A percentile compares a stretch with the other conserved stretches of the same genome.
phyloP scores from a whole-genome alignment of 305 asterid genomes.

The Coffea humblotiana region DNA sequence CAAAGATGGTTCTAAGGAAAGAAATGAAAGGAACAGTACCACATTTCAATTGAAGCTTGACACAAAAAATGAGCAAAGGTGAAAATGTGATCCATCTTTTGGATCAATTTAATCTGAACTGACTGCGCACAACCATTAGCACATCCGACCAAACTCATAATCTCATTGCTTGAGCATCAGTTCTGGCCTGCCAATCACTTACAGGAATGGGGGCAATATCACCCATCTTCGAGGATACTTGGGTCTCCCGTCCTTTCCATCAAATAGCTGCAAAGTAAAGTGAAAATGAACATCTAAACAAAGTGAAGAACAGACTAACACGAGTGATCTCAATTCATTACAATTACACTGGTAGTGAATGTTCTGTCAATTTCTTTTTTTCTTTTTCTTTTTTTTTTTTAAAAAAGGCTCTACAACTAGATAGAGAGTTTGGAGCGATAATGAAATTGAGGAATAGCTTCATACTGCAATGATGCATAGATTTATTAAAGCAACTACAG shows the following conservation, averaged over 20 bases:
- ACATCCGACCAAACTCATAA: not conserved
- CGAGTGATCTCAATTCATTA: not conserved
- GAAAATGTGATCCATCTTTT: not conserved
- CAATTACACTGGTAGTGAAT: not conserved
- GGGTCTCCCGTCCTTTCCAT: constrained; percentile 88
- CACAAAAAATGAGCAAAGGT: constrained; percentile 5
- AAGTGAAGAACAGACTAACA: not conserved
- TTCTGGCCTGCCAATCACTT: constrained; percentile 16
- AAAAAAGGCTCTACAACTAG: not conserved
- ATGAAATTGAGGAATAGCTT: not conserved
- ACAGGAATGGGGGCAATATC: constrained; percentile 91
- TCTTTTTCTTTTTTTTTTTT: too few relatives aligned
- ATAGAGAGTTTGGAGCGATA: not conserved
- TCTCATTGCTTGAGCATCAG: not conserved
- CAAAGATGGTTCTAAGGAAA: not conserved
- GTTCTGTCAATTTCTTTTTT: not conserved
- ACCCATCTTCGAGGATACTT: constrained; percentile 97
- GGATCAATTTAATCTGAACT: not conserved
- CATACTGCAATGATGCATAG: not conserved
- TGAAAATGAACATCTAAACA: constrained; percentile 17
- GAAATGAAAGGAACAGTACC: not conserved
- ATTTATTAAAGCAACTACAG: not conserved
- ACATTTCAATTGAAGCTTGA: not conserved
- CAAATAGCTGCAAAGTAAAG: constrained; percentile 65
- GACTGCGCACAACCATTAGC: not conserved